Conservation (phyloP, 768 basidiomycete genomes). For the Russula compacta region DNA sequence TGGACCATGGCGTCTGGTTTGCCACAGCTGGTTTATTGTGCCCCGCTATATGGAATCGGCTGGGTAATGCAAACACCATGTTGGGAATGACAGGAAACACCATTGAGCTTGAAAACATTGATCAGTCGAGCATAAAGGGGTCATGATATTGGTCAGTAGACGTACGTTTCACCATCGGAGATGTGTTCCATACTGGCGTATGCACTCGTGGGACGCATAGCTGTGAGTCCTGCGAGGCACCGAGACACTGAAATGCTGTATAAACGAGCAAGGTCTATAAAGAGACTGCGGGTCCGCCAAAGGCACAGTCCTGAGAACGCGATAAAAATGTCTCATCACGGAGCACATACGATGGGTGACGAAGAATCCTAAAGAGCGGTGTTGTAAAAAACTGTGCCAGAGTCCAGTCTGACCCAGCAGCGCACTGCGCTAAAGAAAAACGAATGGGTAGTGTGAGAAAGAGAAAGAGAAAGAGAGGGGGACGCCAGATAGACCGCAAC, state of each 20-base stretch:
- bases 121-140: neutral
- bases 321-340: too few relatives aligned
- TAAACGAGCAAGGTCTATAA: neutral
- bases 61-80: neutral
- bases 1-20: neutral
- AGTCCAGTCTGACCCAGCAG: neutral
- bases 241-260: neutral
- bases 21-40: neutral
- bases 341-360: too few relatives aligned
- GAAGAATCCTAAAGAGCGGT: too few relatives aligned
- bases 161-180: constrained; percentile 4
- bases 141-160: neutral
- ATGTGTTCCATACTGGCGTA: neutral
- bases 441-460: neutral
- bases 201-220: neutral
- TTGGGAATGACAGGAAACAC: neutral
- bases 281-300: too few relatives aligned
- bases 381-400: neutral
- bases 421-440: constrained; percentile 8
- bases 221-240: neutral
- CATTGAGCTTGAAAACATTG: neutral
- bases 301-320: too few relatives aligned
- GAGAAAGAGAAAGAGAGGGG: neutral
- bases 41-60: neutral
- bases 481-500: too few relatives aligned